Base-by-base conservation (phyloP, 306 rosid genomes). In the Alnus glutinosa region DNA sequence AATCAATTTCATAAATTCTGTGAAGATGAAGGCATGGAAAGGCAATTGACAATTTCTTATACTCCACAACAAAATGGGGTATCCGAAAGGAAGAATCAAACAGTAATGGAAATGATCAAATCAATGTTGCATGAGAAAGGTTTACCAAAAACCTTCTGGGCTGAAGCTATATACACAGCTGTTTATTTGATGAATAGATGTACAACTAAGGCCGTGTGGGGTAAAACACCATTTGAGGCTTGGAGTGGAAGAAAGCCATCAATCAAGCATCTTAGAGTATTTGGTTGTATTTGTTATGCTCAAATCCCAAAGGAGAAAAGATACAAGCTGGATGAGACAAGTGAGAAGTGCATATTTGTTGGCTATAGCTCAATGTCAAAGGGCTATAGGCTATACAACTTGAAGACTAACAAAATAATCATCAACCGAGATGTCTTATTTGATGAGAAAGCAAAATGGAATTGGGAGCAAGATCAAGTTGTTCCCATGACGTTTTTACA, bases 21-120 rank as follows among this genome's bases (percentile, higher is more conserved):
- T 42, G 52, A 77, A 59, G 55, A 62, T 7, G 46, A 73, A 37
- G 70, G 50, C 2, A 4, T 79, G 3, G 80, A 79, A 6, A 23
- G 36, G 10, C 67, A 70, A 63, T 55, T 72, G 2, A 49, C 2
- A 2, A n/a, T 50, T 3, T 47, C 14, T 15, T 72, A 79, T 5
- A 9, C 72, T 3, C 66, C 42, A 32, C 1, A 79, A 34, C 68
- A 62, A 73, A 79, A 79, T 73, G 64, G 48, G 23, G 64, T 72
- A 0, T 36, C 7, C 5, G 12, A 79, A 4, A 23, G 15, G 23
- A 72, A 72, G 34, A 79, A 73, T 14, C 61, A 15, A 69, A 71
- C 47, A 2, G 0, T 72, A 0, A 37, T 79, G 51, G 55, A 79
- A 19, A 71, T 71, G 54, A 44, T 39, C 9, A n/a, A 16, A 15